Evolutionary conservation across 192 early-diverging fungal genomes (phyloP).

Genomic region (Gigaspora rosea): DNA sequence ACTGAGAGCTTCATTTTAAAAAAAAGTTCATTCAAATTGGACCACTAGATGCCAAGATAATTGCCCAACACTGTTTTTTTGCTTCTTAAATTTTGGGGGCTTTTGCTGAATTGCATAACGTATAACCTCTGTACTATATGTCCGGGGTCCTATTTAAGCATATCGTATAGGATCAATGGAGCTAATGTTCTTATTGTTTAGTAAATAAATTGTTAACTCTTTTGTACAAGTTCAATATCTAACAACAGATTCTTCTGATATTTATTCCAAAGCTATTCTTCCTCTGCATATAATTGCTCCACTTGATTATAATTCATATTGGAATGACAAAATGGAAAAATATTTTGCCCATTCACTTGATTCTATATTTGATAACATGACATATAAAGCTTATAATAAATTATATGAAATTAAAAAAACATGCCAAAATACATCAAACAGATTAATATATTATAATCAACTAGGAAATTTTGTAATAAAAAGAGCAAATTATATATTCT

Average conservation of each 20-base stretch:
- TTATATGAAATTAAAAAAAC: constrained; percentile 3
- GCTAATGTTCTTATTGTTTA: constrained; percentile 2
- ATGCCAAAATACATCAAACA: background rate
- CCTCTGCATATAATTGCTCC: background rate
- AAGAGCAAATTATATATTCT: background rate
- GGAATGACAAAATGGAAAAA: constrained; percentile 7
- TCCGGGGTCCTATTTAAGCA: too few relatives aligned
- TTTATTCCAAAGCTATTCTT: background rate
- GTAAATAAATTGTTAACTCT: background rate
- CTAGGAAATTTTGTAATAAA: constrained; percentile 6
- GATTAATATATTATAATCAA: background rate
- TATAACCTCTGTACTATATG: too few relatives aligned
- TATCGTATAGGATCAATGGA: background rate
- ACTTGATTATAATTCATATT: constrained; percentile 1
- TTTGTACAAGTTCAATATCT: background rate
- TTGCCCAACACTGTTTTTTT: too few relatives aligned
- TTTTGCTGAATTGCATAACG: too few relatives aligned
- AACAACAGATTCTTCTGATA: constrained; percentile 1
- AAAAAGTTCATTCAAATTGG: too few relatives aligned
- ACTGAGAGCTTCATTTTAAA: too few relatives aligned
- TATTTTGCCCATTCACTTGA: background rate
- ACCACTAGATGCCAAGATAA: too few relatives aligned
- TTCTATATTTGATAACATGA: constrained; percentile 7
- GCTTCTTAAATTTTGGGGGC: too few relatives aligned
- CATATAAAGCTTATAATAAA: constrained; percentile 7